Base-by-base conservation (phyloP, 108 stramenopile species). In the Nitzschia sp. region DNA sequence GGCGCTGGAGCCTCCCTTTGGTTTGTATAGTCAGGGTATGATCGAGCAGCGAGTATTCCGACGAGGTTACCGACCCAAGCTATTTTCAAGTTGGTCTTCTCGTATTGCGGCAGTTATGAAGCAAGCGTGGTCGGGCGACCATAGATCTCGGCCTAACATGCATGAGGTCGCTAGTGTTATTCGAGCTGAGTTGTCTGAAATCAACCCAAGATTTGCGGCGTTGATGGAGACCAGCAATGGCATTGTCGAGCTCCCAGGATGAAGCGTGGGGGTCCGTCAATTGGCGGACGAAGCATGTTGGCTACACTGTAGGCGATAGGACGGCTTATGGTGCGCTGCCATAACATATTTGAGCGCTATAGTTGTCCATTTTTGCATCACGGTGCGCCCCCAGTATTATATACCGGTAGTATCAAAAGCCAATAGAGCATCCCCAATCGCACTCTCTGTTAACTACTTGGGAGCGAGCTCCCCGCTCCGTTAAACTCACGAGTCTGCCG, bases 1-100 rank as follows among this genome's bases (percentile, higher is more conserved):
- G 47, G 82, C 85, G 4, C 47, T 91, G 61, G 88, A 89, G 59
- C 85, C 87, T 21, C 88, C 91, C 26, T 86, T 89, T 64, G 85
- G 77, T 28, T 34, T 82, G 4, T 86, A 81, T 32, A 65, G 74
- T 3, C 38, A 72, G 15, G 45, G 65, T 23, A 81, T 81, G 80
- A 66, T 81, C 25, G 34, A 71, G 13, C 83, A 85, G 51, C 71
- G 85, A 30, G 88, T 89, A 2, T 82, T 83, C 30, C 36, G 77
- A 46, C 68, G 73, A 56, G 82, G 82, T 2, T 74, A 70, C 36
- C 74, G 88, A 21, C 91, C 91, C 0, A 76, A 72, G 25, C 51
- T 83, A 8, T 77, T 82, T 53, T 46, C 76, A 24, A 75, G 82
- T 19, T 94, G 92, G 92, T 85, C 92, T 18, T 62, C 64, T 45